Percentiles rank a stretch among this genome's conserved stretches.
These are phyloP conservation scores for Neurospora cerealis DNA, from an alignment of 495 filamentous ascomycete genomes.

Conservation along the genomic window DNA sequence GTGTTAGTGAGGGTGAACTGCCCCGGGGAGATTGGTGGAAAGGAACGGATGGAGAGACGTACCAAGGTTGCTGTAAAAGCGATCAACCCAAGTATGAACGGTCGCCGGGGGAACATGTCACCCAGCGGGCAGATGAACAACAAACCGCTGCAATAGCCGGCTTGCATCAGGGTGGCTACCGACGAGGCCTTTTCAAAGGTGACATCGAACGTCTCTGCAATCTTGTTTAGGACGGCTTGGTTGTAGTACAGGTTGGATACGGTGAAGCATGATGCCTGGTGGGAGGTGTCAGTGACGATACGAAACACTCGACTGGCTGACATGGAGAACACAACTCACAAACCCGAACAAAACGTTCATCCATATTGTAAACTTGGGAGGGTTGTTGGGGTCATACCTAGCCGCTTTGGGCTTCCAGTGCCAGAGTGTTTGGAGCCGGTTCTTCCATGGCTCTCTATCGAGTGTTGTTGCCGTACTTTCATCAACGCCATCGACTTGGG, in stretches of 20 bases:
- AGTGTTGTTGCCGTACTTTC: not conserved
- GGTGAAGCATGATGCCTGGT: constrained; percentile 27
- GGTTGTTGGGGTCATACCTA: constrained; percentile 21
- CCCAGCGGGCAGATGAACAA: constrained; percentile 71
- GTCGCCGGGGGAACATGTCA: constrained; percentile 59
- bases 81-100: constrained; percentile 58
- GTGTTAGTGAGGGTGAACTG: constrained; percentile 6
- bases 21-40: no score
- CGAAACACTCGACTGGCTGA: not conserved
- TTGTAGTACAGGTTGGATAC: constrained; percentile 64
- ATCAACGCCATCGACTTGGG: not conserved
- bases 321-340: constrained; percentile 7
- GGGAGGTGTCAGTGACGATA: not conserved
- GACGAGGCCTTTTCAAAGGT: constrained; percentile 45
- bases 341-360: constrained; percentile 24
- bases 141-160: constrained; percentile 67
- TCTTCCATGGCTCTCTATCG: not conserved
- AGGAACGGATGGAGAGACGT: constrained; percentile 13
- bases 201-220: constrained; percentile 52
- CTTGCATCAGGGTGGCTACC: constrained; percentile 70
- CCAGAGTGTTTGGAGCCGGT: not conserved
- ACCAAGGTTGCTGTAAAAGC: constrained; percentile 57
- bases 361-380: constrained; percentile 25
- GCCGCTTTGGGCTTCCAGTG: constrained; percentile 21
- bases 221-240: constrained; percentile 56